Conservation (phyloP, 2,329 filamentous ascomycete species). For the Tolypocladium ovalisporum region DNA sequence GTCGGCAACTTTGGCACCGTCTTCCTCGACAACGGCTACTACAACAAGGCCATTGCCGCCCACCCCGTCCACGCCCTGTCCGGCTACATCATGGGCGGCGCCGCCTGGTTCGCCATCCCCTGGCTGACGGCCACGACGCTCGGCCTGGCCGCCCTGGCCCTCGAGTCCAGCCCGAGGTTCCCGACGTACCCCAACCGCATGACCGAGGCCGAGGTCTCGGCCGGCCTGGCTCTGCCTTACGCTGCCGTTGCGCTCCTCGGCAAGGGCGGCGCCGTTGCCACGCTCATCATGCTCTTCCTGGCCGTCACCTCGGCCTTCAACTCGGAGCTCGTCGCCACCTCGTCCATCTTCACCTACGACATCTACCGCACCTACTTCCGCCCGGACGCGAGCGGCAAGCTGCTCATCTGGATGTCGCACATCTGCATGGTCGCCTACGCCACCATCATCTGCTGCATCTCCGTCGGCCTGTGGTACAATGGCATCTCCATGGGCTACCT, state of each 20-base stretch:
- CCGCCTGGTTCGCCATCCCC: slow-evolving; percentile 88
- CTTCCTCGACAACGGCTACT: slow-evolving; percentile 81
- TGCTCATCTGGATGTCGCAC: slow-evolving; percentile 72
- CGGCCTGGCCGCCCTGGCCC: slow-evolving; percentile 69
- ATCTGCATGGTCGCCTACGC: slow-evolving; percentile 60
- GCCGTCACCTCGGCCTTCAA: slow-evolving; percentile 79
- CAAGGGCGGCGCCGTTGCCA: slow-evolving; percentile 67
- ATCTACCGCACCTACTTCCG: slow-evolving; percentile 83
- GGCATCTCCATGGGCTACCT: slow-evolving; percentile 82
- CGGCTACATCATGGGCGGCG: slow-evolving; percentile 76
- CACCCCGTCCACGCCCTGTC: slow-evolving; percentile 77
- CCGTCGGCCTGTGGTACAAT: slow-evolving; percentile 61
- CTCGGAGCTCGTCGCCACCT: slow-evolving; percentile 77
- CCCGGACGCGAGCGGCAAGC: slow-evolving; percentile 61
- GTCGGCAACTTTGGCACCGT: slow-evolving; percentile 78
- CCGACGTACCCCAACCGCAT: slow-evolving; percentile 66
- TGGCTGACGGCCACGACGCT: slow-evolving; percentile 85
- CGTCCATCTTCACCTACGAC: slow-evolving; percentile 78
- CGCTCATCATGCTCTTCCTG: slow-evolving; percentile 77
- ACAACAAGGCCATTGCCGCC: slow-evolving; percentile 88
- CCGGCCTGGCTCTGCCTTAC: slow-evolving; percentile 75
- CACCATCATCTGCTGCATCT: slow-evolving; percentile 66
- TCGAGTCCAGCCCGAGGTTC: slow-evolving; percentile 63
- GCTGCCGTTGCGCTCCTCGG: slow-evolving; percentile 77
- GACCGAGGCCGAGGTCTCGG: slow-evolving; percentile 61